Evolutionary conservation across 352 stramenopile species (phyloP), one percentile per base, ranked within the genome.

Genomic region (Ochromonadaceae sp.): DNA sequence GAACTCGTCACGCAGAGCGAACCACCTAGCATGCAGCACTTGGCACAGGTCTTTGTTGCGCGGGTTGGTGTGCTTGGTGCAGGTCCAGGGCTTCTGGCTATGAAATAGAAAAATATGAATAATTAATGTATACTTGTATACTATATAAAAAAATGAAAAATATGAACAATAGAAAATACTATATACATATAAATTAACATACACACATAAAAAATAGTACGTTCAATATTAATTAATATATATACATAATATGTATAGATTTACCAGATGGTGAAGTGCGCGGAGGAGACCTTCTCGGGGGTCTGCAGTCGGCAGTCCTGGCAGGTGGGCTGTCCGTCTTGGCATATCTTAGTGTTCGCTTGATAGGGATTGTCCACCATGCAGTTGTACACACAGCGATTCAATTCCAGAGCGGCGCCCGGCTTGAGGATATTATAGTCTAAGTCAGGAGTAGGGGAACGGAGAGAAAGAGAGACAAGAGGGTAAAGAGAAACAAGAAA

Each of bases 321-420:
- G 52, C 55, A 63, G 9, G 35, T 49, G 30, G 40, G 2, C 4
- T 47, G 25, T n/a, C 55, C 34, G 40, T 63, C 25, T 17, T 52
- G 5, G 39, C 55, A 63, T 52, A 26, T 47, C 9, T 3, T 12
- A 7, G 55, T 63, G 26, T 30, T 30, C 5, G 32, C 2, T 3
- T 34, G 25, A 63, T 63, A 63, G 5, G 55, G 55, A 50, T 63
- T 63, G 28, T 63, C 55, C 22, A 63, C 55, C 55, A 63, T 63
- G 22, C 28, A 38, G 30, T 63, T 63, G 31, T 63, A 63, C n/a
- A 31, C 3, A 32, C 55, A 63, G 28, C 55, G 55, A 36, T 63
- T 63, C 35, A 63, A 22, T 31, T 63, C 55, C 31, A 26, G 10
- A 17, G 3, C 38, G 26, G 39, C n/a, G 2, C 40, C 55, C 12